Evolutionary conservation across 2,329 filamentous ascomycete genomes (phyloP).

Genomic region (Trichothecium roseum): DNA sequence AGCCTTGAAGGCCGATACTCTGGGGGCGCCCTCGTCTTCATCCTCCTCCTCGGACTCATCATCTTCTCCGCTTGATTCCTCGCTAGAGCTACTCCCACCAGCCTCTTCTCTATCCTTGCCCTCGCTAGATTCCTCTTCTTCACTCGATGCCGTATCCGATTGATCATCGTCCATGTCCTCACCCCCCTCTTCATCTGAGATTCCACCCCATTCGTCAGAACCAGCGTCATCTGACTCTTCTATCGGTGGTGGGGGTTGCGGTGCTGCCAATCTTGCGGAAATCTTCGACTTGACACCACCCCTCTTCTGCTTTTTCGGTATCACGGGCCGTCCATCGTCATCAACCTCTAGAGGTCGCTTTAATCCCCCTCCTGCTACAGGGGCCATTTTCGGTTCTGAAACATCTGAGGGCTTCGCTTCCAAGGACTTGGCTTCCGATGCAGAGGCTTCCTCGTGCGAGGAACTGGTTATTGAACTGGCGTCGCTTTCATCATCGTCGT

Average conservation of each 20-base stretch:
- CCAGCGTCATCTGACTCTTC: constrained; percentile 22
- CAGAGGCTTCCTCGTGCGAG: constrained; percentile 2
- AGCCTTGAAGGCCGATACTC: constrained; percentile 67
- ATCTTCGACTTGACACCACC: constrained; percentile 48
- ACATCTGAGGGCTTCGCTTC: neutral
- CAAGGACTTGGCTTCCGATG: neutral
- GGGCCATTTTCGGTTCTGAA: constrained; percentile 1
- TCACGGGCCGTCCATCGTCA: constrained; percentile 67
- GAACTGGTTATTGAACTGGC: neutral
- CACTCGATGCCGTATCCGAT: constrained; percentile 10
- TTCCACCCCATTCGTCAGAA: constrained; percentile 50
- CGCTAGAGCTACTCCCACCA: constrained; percentile 8
- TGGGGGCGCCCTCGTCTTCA: constrained; percentile 21
- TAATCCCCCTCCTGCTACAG: constrained; percentile 59
- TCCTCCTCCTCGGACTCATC: constrained; percentile 10
- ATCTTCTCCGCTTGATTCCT: constrained; percentile 13
- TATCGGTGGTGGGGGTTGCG: constrained; percentile 26
- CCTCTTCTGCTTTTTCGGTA: constrained; percentile 72
- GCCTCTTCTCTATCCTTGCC: constrained; percentile 9
- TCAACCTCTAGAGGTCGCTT: constrained; percentile 79
- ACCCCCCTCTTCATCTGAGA: constrained; percentile 35
- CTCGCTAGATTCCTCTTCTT: constrained; percentile 1
- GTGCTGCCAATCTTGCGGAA: constrained; percentile 20
- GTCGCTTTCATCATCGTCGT: constrained; percentile 15
- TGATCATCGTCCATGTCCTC: constrained; percentile 15